Conservation (phyloP, 306 rosid genomes). For the Quercus aquifolioides region DNA sequence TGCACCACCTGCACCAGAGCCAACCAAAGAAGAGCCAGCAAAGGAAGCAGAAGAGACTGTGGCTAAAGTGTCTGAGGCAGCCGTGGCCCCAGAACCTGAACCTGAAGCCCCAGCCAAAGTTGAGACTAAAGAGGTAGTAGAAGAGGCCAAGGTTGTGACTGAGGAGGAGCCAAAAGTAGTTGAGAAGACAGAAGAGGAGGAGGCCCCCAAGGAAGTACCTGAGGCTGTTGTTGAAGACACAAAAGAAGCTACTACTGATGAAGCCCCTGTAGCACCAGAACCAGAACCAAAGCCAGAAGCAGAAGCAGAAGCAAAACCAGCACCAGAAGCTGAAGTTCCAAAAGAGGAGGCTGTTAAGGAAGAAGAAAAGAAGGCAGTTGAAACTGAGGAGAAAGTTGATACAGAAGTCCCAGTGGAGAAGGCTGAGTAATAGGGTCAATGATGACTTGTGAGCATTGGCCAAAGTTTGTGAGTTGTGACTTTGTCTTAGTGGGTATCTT, state of each 20-base stretch:
- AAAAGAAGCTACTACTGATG: conserved; percentile 27
- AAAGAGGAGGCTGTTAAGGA: conserved; percentile 24
- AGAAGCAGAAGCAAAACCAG: conserved; percentile 11
- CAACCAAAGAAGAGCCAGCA: conserved; percentile 23
- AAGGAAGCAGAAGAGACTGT: conserved; percentile 31
- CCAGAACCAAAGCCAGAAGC: conserved; percentile 16
- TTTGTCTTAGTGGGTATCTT: conserved; percentile 7
- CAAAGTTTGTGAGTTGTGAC: background rate
- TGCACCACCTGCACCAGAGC: conserved; percentile 16
- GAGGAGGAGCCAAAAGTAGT: conserved; percentile 19
- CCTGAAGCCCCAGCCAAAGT: conserved; percentile 23
- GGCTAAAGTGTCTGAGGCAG: background rate
- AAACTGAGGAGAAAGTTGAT: conserved; percentile 29
- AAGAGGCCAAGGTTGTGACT: conserved; percentile 28
- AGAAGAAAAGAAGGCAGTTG: conserved; percentile 32
- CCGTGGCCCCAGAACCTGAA: conserved; percentile 20
- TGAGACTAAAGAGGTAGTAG: conserved; percentile 36
- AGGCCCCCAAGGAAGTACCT: conserved; percentile 7
- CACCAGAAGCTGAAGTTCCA: conserved; percentile 9
- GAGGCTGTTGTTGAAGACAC: conserved; percentile 29
- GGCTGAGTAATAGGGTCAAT: conserved; percentile 17
- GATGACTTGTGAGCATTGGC: conserved; percentile 1
- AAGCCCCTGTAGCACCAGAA: conserved; percentile 11
- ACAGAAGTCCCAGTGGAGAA: conserved; percentile 31
- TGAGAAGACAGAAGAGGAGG: conserved; percentile 22